Percentiles rank a stretch among this genome's conserved stretches.
Conservation (phyloP, 1,284 basidiomycete genomes). For the Sphaerobolus stellatus region DNA sequence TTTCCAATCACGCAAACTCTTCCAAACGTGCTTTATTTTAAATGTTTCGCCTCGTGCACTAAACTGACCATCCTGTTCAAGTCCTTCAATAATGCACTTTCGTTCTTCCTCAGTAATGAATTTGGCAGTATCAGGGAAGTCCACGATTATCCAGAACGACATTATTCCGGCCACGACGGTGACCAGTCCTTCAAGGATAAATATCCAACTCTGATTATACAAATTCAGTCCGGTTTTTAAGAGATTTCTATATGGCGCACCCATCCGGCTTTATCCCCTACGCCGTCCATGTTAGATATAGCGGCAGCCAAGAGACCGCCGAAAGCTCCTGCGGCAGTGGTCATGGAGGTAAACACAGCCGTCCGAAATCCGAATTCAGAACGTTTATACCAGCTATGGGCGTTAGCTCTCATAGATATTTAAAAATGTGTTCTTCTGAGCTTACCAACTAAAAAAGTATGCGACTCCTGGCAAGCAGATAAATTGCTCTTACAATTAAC, state of each 20-base stretch:
- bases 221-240: conserved; percentile 30
- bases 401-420: conserved; percentile 3
- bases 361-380: conserved; percentile 61
- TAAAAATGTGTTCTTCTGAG: background rate
- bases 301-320: conserved; percentile 63
- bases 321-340: conserved; percentile 69
- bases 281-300: conserved; percentile 66
- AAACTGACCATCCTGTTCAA: background rate
- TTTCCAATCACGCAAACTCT: conserved; percentile 52
- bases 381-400: conserved; percentile 42
- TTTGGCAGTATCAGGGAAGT: conserved; percentile 61
- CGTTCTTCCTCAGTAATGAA: conserved; percentile 53
- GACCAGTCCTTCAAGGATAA: conserved; percentile 73
- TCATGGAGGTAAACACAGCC: conserved; percentile 66
- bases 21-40: conserved; percentile 44
- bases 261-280: conserved; percentile 55
- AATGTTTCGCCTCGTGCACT: conserved; percentile 44
- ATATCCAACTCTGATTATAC: conserved; percentile 54
- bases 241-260: conserved; percentile 12
- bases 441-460: conserved; percentile 19
- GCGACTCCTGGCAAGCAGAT: background rate
- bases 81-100: background rate
- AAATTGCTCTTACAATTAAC: background rate
- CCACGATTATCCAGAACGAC: conserved; percentile 56
- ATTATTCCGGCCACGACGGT: conserved; percentile 54